These are phyloP conservation scores for Acanthamoeba quina DNA, from an alignment of 208 protist species.

Conservation along the genomic window DNA sequence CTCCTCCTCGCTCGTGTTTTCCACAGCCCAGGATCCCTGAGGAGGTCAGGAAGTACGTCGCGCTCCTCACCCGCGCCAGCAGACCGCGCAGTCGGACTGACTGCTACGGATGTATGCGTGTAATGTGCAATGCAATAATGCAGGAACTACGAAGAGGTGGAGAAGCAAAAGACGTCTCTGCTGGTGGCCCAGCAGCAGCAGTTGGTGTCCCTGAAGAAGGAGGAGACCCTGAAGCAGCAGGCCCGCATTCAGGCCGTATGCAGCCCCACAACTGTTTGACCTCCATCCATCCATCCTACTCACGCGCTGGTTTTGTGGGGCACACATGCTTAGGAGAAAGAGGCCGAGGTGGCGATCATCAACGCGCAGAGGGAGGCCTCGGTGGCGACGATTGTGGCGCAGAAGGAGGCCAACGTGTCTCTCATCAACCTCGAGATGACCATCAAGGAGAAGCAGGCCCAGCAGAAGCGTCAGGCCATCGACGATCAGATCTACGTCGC, in stretches of 20 bases:
- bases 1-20: not conserved
- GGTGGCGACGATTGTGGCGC: slow-evolving; percentile 24
- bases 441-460: slow-evolving; percentile 62
- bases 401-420: slow-evolving; percentile 68
- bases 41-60: not conserved
- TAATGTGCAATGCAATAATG: not conserved
- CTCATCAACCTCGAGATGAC: slow-evolving; percentile 62
- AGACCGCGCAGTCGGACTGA: not conserved
- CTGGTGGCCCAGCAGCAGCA: slow-evolving; percentile 65
- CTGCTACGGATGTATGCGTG: too few relatives aligned
- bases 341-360: slow-evolving; percentile 44
- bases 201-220: slow-evolving; percentile 57
- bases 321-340: slow-evolving; percentile 7
- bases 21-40: slow-evolving; percentile 34
- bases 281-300: not conserved
- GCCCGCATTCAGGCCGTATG: slow-evolving; percentile 53
- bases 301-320: not conserved
- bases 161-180: slow-evolving; percentile 56
- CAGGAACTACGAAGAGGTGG: slow-evolving; percentile 71
- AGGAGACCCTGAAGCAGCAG: slow-evolving; percentile 47
- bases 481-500: slow-evolving; percentile 58
- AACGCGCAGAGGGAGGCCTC: slow-evolving; percentile 34
- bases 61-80: too few relatives aligned
- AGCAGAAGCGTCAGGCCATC: slow-evolving; percentile 15
- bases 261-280: not conserved